Conservation (phyloP, 164 flowering plant genomes). For the Vitis labrusca region DNA sequence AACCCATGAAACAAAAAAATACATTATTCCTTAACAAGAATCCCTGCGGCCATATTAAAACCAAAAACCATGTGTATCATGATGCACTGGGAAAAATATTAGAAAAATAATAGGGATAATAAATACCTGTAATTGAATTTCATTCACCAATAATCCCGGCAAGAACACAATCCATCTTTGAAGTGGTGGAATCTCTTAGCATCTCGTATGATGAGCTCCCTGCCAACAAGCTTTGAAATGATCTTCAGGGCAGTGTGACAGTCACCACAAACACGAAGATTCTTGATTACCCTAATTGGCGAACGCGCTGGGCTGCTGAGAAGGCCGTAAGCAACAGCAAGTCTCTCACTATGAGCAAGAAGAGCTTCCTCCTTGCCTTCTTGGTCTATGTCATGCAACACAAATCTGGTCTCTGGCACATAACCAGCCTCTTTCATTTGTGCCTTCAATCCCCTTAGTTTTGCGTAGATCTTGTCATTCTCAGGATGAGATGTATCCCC, state of each 20-base stretch:
- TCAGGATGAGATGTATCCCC: conserved; percentile 75
- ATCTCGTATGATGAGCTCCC: conserved; percentile 51
- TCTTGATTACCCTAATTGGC: conserved; percentile 55
- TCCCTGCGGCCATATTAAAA: no score
- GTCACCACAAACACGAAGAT: conserved; percentile 68
- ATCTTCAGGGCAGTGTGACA: conserved; percentile 28
- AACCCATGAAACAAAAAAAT: no score
- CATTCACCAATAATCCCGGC: no score
- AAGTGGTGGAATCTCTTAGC: no score
- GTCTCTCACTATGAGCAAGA: conserved; percentile 68
- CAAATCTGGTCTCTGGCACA: conserved; percentile 54
- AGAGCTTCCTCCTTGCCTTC: conserved; percentile 73
- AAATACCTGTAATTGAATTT: no score
- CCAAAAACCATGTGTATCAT: no score
- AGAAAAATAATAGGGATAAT: no score
- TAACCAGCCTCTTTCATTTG: conserved; percentile 75
- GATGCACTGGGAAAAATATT: no score
- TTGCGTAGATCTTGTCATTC: conserved; percentile 42
- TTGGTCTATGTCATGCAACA: conserved; percentile 68
- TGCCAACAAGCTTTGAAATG: conserved; percentile 49
- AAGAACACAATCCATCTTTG: no score
- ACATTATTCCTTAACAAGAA: no score
- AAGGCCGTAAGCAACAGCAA: conserved; percentile 57
- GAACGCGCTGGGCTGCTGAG: conserved; percentile 50
- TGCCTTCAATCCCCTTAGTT: conserved; percentile 39